Conservation (phyloP, 1,139 yeast species). For the Sugiyamaella novakii region DNA sequence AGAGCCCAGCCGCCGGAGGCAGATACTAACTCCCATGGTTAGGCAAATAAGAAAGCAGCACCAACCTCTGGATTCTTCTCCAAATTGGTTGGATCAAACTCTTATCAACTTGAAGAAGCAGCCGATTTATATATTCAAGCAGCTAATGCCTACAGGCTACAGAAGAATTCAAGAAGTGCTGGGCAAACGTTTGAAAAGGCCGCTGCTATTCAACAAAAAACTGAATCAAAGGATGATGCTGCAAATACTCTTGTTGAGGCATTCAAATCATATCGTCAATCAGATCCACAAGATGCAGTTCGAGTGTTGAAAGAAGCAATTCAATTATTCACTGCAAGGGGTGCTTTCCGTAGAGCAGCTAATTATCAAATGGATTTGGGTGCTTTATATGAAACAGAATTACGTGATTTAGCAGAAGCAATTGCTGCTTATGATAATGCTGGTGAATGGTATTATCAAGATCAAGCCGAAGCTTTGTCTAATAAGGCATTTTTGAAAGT, state of each 20-base stretch:
- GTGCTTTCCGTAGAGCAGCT: slow-evolving; percentile 96
- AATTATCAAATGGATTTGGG: slow-evolving; percentile 91
- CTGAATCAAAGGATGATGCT: slow-evolving; percentile 85
- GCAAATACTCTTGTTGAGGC: slow-evolving; percentile 92
- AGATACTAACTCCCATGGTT: background rate
- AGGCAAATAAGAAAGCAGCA: slow-evolving; percentile 68
- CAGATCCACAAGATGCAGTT: slow-evolving; percentile 76
- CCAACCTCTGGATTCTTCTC: slow-evolving; percentile 78
- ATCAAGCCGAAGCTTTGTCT: slow-evolving; percentile 89
- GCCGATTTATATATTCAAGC: slow-evolving; percentile 89
- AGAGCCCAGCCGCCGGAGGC: slow-evolving; percentile 6
- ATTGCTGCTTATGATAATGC: slow-evolving; percentile 84
- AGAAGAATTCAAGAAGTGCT: slow-evolving; percentile 63
- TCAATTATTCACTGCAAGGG: slow-evolving; percentile 79
- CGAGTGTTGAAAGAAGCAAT: slow-evolving; percentile 76
- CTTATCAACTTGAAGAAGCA: slow-evolving; percentile 82
- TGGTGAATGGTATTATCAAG: slow-evolving; percentile 94
- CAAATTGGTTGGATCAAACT: slow-evolving; percentile 65
- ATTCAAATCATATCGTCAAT: slow-evolving; percentile 77
- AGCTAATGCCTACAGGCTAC: slow-evolving; percentile 79
- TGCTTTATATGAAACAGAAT: slow-evolving; percentile 73
- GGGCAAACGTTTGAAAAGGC: slow-evolving; percentile 87
- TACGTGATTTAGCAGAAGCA: slow-evolving; percentile 69
- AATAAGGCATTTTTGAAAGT: slow-evolving; percentile 86
- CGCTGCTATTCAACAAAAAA: slow-evolving; percentile 72